These are phyloP conservation scores for Boletus sp. DNA, from an alignment of 768 basidiomycete genomes.

Conservation along the genomic window DNA sequence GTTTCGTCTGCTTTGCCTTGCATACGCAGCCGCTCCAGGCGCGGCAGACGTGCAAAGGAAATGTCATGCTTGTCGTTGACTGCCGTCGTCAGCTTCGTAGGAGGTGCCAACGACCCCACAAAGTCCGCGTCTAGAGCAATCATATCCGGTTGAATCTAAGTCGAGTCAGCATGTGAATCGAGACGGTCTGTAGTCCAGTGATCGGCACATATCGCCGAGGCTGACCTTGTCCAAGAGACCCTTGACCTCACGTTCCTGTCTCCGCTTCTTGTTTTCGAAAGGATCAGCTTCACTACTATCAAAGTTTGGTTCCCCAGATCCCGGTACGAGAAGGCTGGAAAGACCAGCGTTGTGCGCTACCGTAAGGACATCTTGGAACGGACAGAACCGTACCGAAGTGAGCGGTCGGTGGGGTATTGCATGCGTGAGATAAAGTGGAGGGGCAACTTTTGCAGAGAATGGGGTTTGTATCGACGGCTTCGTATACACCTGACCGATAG, in stretches of 20 bases:
- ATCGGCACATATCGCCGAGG: neutral
- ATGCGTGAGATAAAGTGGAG: slow-evolving; percentile 89
- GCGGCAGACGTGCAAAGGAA: slow-evolving; percentile 70
- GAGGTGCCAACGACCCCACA: slow-evolving; percentile 65
- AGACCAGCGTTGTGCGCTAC: slow-evolving; percentile 78
- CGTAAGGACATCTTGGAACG: slow-evolving; percentile 83
- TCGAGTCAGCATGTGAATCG: neutral
- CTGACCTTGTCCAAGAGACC: slow-evolving; percentile 83
- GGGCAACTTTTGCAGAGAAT: slow-evolving; percentile 47
- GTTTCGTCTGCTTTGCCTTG: slow-evolving; percentile 74
- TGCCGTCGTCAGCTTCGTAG: slow-evolving; percentile 55
- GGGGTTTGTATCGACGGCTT: slow-evolving; percentile 62
- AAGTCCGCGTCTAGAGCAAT: slow-evolving; percentile 82
- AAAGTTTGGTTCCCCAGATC: slow-evolving; percentile 92
- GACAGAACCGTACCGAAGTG: slow-evolving; percentile 76
- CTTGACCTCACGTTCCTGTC: slow-evolving; percentile 90
- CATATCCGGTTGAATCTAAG: slow-evolving; percentile 86
- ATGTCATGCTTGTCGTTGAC: slow-evolving; percentile 45
- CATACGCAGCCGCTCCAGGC: slow-evolving; percentile 61
- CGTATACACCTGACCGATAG: slow-evolving; percentile 59
- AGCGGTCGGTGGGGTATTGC: slow-evolving; percentile 80
- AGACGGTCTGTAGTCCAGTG: neutral
- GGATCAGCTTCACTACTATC: slow-evolving; percentile 94
- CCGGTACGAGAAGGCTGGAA: slow-evolving; percentile 86
- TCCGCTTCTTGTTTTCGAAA: slow-evolving; percentile 78